These are phyloP conservation scores for Gillenia trifoliata DNA, from an alignment of 306 rosid genomes.

Conservation along the genomic window DNA sequence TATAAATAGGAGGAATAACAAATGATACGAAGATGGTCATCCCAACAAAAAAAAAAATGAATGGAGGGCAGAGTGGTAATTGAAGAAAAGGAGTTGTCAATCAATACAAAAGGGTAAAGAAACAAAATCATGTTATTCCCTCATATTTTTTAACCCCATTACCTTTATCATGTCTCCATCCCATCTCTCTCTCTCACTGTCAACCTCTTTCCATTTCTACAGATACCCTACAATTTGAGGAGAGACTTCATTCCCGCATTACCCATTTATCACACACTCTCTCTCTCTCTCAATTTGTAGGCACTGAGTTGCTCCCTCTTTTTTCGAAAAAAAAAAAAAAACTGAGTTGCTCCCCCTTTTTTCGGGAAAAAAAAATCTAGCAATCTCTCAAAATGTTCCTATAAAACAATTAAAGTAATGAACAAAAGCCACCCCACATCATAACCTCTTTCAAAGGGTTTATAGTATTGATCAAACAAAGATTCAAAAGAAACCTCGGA, in stretches of 20 bases:
- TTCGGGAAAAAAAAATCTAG: conserved; percentile 7
- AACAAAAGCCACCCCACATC: conserved; percentile 23
- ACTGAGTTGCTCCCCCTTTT: conserved; percentile 30
- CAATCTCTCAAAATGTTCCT: conserved; percentile 21
- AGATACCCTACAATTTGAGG: conserved; percentile 44
- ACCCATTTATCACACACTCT: conserved; percentile 11
- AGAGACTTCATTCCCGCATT: background rate
- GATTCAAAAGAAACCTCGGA: conserved; percentile 27
- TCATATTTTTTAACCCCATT: conserved; percentile 15
- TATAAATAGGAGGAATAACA: background rate
- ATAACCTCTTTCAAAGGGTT: conserved; percentile 38
- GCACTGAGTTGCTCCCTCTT: conserved; percentile 24
- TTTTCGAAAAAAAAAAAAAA: conserved; percentile 14
- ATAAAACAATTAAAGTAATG: conserved; percentile 25
- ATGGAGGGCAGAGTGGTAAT: conserved; percentile 46
- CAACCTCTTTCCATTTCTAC: conserved; percentile 49
- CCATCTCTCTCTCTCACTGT: conserved; percentile 32
- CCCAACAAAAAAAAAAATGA: background rate
- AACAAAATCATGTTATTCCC: conserved; percentile 60
- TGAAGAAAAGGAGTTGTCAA: conserved; percentile 48
- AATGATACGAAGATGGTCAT: background rate
- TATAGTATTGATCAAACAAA: conserved; percentile 53
- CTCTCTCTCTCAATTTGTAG: background rate
- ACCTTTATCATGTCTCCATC: conserved; percentile 55
- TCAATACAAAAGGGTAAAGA: conserved; percentile 46